phyloP scores from a whole-genome alignment of 176 grass and related monocot species.

The Carex cristatella region DNA sequence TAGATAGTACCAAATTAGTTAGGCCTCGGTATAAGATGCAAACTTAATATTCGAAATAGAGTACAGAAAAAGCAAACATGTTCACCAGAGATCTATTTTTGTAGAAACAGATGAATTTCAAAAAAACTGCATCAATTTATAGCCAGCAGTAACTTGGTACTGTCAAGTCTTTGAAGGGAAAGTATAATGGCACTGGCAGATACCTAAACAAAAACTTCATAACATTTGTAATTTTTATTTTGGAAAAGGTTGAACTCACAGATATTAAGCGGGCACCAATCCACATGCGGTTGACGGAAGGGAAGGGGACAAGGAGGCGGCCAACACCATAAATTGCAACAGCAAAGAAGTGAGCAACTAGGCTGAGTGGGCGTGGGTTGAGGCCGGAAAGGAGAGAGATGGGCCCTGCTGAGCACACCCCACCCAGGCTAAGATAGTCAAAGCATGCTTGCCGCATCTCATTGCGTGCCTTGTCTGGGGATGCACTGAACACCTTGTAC shows the following conservation, averaged over 20 bases:
- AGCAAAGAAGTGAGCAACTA: slow-evolving; percentile 95
- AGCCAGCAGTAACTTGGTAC: neutral
- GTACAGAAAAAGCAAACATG: neutral
- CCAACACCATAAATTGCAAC: slow-evolving; percentile 95
- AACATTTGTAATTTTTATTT: neutral
- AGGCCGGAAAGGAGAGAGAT: slow-evolving; percentile 90
- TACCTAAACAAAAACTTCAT: neutral
- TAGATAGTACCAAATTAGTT: neutral
- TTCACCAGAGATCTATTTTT: neutral
- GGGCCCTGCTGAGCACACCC: slow-evolving; percentile 72
- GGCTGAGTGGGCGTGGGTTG: slow-evolving; percentile 83
- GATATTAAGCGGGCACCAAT: slow-evolving; percentile 73
- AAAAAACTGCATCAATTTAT: neutral
- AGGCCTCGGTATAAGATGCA: neutral
- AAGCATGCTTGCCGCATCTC: slow-evolving; percentile 99
- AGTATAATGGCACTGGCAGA: neutral
- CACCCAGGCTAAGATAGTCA: slow-evolving; percentile 92
- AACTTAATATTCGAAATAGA: neutral
- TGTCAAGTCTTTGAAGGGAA: neutral
- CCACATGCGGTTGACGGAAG: slow-evolving; percentile 76
- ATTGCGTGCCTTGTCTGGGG: slow-evolving; percentile 72
- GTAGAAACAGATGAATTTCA: neutral
- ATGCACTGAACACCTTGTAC: slow-evolving; percentile 92
- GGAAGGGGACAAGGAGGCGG: slow-evolving; percentile 72
- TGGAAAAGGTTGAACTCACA: slow-evolving; percentile 34